These are phyloP conservation scores for Skeletonema marinoi DNA, from an alignment of 108 stramenopile genomes.

Conservation along the genomic window DNA sequence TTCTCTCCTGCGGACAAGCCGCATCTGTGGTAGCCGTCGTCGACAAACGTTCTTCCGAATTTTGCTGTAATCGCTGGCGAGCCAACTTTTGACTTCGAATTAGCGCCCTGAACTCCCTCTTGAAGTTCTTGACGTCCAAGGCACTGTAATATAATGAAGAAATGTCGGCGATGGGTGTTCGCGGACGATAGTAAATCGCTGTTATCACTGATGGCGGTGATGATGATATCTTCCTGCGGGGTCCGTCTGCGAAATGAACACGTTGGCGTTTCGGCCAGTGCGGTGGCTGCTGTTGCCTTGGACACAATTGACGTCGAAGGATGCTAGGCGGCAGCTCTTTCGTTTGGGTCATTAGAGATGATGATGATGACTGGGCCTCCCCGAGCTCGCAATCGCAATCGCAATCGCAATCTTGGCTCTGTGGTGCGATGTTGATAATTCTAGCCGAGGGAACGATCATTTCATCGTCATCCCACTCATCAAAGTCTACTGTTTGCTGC, in stretches of 20 bases:
- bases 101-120: constrained; percentile 14
- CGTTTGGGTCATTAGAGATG: too few species aligned
- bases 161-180: constrained; percentile 5
- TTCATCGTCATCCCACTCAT: too few species aligned
- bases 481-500: too few species aligned
- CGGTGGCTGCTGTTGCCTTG: constrained; percentile 1
- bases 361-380: too few species aligned
- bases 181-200: constrained; percentile 10
- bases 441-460: too few species aligned
- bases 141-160: constrained; percentile 15
- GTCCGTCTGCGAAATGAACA: constrained; percentile 18
- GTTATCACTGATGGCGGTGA: constrained; percentile 10
- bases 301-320: not conserved
- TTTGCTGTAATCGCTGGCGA: not conserved
- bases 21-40: not conserved
- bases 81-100: not conserved
- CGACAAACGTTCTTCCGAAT: not conserved
- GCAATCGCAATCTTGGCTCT: too few species aligned
- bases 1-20: not conserved
- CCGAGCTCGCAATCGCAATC: too few species aligned
- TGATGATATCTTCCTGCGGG: not conserved
- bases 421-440: too few species aligned
- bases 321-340: not conserved
- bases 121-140: constrained; percentile 10
- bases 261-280: constrained; percentile 12